Conservation (phyloP, 306 rosid genomes). For the Cyclanthera cordifolia region DNA sequence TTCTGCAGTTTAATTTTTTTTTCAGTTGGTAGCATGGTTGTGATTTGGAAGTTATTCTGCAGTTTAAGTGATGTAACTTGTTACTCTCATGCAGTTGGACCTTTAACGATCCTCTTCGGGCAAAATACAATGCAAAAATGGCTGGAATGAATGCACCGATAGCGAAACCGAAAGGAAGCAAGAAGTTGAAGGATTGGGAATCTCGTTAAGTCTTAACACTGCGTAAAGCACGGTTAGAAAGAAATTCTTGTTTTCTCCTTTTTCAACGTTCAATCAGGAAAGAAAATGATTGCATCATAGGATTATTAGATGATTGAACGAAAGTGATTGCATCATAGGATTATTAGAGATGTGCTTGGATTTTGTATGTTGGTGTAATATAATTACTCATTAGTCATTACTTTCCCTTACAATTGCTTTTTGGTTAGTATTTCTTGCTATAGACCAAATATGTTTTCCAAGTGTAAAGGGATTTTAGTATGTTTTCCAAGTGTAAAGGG, state of each 20-base stretch:
- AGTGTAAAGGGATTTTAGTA: background rate
- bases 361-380: no score
- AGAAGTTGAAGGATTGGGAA: constrained; percentile 78
- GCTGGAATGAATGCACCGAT: constrained; percentile 75
- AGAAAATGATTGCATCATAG: background rate
- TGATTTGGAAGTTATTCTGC: no score
- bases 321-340: background rate
- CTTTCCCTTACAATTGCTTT: no score
- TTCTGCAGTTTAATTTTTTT: no score
- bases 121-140: constrained; percentile 87
- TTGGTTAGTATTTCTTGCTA: no score
- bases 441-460: no score
- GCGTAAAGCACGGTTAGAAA: constrained; percentile 6
- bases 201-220: constrained; percentile 31
- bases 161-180: constrained; percentile 84
- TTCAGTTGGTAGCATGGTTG: no score
- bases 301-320: background rate
- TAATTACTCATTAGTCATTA: no score
- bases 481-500: no score
- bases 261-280: background rate
- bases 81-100: constrained; percentile 79
- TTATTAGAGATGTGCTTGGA: background rate
- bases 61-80: no score
- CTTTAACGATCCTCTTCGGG: constrained; percentile 89
- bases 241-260: background rate